These are phyloP conservation scores for Rutstroemia sp. DNA, from an alignment of 2,329 filamentous ascomycete species.

Conservation along the genomic window DNA sequence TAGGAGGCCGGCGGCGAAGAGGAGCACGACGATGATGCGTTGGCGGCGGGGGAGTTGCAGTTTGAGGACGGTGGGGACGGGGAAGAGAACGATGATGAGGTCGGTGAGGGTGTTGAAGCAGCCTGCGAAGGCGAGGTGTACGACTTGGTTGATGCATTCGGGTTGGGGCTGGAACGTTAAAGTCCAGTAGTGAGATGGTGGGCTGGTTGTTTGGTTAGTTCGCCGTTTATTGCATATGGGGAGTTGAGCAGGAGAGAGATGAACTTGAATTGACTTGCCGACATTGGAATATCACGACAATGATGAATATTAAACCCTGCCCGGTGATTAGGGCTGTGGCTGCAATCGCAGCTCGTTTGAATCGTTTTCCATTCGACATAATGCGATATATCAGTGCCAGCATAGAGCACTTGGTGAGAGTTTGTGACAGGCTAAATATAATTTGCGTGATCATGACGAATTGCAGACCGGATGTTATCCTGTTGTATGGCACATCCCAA, in stretches of 20 bases:
- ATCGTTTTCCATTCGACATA: constrained; percentile 28
- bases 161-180: constrained; percentile 23
- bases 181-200: constrained; percentile 32
- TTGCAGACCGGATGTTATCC: constrained; percentile 29
- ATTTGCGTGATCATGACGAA: constrained; percentile 32
- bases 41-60: constrained; percentile 40
- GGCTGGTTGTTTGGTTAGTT: constrained; percentile 23
- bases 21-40: constrained; percentile 36
- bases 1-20: constrained; percentile 43
- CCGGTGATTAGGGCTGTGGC: constrained; percentile 28
- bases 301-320: constrained; percentile 27
- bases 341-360: constrained; percentile 24
- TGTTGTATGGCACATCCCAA: constrained; percentile 32
- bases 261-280: constrained; percentile 25
- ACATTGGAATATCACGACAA: constrained; percentile 35
- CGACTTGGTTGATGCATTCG: constrained; percentile 41
- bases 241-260: too few relatives aligned
- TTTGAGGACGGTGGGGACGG: constrained; percentile 38
- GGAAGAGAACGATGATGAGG: constrained; percentile 43
- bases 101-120: constrained; percentile 53
- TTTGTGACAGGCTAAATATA: constrained; percentile 29
- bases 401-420: constrained; percentile 33
- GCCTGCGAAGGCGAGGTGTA: constrained; percentile 44
- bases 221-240: neutral
- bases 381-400: constrained; percentile 28